Percentiles rank a stretch among this genome's conserved stretches.
Conservation (phyloP, 73 alveolate genomes). For the Paramecium caudatum region DNA sequence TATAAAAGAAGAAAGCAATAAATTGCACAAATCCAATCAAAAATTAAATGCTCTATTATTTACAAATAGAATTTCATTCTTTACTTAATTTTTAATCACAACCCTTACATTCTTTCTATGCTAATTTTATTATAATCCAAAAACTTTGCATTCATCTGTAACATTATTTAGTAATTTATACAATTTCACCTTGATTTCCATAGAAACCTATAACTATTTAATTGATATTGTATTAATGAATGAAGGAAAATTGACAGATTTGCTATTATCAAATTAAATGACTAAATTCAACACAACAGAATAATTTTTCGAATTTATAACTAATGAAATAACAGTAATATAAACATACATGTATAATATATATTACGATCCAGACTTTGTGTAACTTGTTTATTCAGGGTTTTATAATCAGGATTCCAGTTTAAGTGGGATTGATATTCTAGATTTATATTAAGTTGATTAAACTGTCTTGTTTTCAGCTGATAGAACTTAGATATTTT, state of each 20-base stretch:
- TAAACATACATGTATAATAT: background rate
- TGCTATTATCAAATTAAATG: background rate
- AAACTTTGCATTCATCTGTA: background rate
- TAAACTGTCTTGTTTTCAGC: background rate
- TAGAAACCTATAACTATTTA: background rate
- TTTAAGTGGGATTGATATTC: background rate
- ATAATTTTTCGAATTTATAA: background rate
- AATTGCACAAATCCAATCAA: background rate
- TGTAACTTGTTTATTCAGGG: background rate
- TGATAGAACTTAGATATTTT: background rate
- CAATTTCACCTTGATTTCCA: background rate
- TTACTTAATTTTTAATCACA: background rate
- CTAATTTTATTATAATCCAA: background rate
- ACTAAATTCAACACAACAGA: conserved; percentile 32
- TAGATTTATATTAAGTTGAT: background rate
- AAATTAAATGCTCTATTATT: background rate
- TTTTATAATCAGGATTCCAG: background rate
- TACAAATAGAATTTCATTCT: background rate
- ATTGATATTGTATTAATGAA: background rate
- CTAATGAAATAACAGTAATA: background rate
- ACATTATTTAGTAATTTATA: background rate
- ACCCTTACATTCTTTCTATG: conserved; percentile 7
- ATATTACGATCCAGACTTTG: background rate
- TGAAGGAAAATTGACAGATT: conserved; percentile 10
- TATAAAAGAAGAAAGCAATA: conserved; percentile 28